These are phyloP conservation scores for Mariannaea elegans DNA, from an alignment of 2,329 filamentous ascomycete genomes.

Conservation along the genomic window DNA sequence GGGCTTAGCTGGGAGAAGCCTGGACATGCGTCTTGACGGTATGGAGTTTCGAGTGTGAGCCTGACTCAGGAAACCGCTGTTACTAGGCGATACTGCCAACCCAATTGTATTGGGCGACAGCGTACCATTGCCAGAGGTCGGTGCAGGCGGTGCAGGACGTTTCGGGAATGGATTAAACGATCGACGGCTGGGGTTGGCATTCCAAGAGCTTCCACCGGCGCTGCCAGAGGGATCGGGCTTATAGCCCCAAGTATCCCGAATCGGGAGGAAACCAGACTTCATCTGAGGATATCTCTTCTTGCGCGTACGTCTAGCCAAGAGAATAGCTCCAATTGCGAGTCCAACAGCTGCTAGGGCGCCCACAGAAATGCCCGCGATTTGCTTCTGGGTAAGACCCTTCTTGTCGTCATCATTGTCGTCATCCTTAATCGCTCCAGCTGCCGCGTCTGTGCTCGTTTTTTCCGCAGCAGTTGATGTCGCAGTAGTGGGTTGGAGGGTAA, in stretches of 20 bases:
- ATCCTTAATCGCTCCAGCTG: constrained; percentile 21
- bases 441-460: constrained; percentile 25
- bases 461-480: constrained; percentile 22
- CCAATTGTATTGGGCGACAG: constrained; percentile 50
- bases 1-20: constrained; percentile 57
- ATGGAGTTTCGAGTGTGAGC: constrained; percentile 27
- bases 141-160: constrained; percentile 34
- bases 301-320: constrained; percentile 54
- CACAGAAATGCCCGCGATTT: constrained; percentile 67
- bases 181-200: constrained; percentile 34
- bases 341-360: constrained; percentile 60
- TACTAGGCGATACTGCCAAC: constrained; percentile 52
- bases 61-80: constrained; percentile 34
- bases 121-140: constrained; percentile 44
- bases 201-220: constrained; percentile 40
- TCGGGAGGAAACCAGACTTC: constrained; percentile 50
- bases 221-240: constrained; percentile 39
- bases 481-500: constrained; percentile 12
- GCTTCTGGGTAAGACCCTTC: constrained; percentile 46
- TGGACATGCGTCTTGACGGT: constrained; percentile 49
- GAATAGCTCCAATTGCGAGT: constrained; percentile 58
- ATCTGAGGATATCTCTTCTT: constrained; percentile 49
- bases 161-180: constrained; percentile 30
- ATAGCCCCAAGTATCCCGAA: constrained; percentile 50
- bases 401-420: constrained; percentile 27